Evolutionary conservation across 169 alveolate genomes (phyloP), one percentile per base, ranked within the genome.

Genomic region (Cystoisospora suis): DNA sequence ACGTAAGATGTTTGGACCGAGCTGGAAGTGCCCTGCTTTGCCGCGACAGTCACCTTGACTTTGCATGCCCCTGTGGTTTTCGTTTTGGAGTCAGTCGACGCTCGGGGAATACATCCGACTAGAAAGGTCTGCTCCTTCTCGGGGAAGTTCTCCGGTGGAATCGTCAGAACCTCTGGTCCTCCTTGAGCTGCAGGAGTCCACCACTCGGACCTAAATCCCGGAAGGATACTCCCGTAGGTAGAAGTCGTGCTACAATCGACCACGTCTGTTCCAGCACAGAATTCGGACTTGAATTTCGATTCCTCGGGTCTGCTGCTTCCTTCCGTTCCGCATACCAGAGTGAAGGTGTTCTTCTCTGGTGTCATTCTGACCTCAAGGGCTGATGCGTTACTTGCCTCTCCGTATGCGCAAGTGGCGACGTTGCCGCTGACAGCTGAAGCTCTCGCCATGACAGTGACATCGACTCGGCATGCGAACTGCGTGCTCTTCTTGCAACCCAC

Each of bases 361-460:
- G 77, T 17, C 77, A 65, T 65, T 27, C 34, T 44, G 5, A 65
- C 77, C 77, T 12, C 34, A 36, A 65, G 40, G 36, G 77, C 20
- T 23, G 12, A 2, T 1, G 3, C 45, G 77, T 65, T 65, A 44
- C 77, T 65, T 36, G n/a, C 77, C 40, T 12, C 7, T 36, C 77
- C 77, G 77, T 65, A 65, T 12, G 77, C 77, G 77, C 77, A 65
- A 44, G 77, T 65, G 77, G 34, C 77, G 12, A 65, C 77, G 12
- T 65, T 65, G 12, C 36, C 42, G 7, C n/a, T 17, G n/a, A 65
- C 77, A n/a, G 77, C n/a, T 1, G 77, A 65, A n/a, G 77, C 4
- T 65, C 77, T 65, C 4, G 77, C 77, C 15, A 32, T n/a, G 44
- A 65, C 77, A 65, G 9, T 65, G 36, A 65, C 42, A 5, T 23